These are phyloP conservation scores for Dioscorea dumetorum DNA, from an alignment of 106 monocot genomes.

Conservation along the genomic window DNA sequence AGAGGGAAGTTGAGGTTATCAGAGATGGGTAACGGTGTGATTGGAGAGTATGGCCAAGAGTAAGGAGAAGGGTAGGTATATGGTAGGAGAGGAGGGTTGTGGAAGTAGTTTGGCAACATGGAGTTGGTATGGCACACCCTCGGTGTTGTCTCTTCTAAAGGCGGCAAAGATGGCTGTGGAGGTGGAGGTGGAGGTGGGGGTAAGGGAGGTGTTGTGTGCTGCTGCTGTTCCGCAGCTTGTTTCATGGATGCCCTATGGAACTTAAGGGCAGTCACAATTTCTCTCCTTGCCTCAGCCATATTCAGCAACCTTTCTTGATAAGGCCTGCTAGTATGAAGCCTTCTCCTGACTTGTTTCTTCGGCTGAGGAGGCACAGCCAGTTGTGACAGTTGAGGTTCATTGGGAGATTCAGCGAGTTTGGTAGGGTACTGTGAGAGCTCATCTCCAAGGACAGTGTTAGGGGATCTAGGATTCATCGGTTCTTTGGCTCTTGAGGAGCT, in stretches of 20 bases:
- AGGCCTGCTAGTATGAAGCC: conserved; percentile 67
- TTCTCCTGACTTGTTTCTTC: conserved; percentile 83
- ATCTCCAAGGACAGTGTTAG: background rate
- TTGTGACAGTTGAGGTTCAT: conserved; percentile 12
- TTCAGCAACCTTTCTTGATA: conserved; percentile 80
- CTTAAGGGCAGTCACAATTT: conserved; percentile 86
- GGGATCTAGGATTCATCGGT: conserved; percentile 8
- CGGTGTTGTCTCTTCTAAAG: background rate
- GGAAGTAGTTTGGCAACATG: conserved; percentile 11
- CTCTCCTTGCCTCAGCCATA: conserved; percentile 91
- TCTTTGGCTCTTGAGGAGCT: conserved; percentile 53
- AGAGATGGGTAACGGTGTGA: conserved; percentile 18
- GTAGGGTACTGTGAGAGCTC: conserved; percentile 1
- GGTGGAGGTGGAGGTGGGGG: background rate
- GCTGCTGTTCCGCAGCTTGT: conserved; percentile 46
- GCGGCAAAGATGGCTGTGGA: conserved; percentile 5
- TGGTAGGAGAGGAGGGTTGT: conserved; percentile 10
- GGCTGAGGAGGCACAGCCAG: conserved; percentile 11
- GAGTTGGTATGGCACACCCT: conserved; percentile 2
- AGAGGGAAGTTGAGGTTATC: conserved; percentile 30
- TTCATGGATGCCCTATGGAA: conserved; percentile 86
- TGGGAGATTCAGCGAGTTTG: background rate
- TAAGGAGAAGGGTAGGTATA: conserved; percentile 10
- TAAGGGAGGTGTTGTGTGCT: conserved; percentile 3
- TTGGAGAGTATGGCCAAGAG: conserved; percentile 14